Conservation (phyloP, 176 grass and related monocot genomes). For the Zea luxurians region DNA sequence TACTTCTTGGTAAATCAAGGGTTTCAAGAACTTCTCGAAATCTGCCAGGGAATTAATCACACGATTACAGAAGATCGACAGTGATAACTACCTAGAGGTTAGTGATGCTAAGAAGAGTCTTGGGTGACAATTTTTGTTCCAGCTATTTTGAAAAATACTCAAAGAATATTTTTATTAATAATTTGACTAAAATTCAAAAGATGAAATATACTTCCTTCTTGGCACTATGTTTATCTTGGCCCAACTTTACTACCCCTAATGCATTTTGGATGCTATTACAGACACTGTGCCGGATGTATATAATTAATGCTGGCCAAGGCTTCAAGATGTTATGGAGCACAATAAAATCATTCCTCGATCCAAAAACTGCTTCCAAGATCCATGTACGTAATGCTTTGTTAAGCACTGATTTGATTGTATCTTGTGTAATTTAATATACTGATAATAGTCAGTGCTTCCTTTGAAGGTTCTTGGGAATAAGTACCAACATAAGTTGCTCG, state of each 20-base stretch:
- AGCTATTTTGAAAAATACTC: too few species aligned
- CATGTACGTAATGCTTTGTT: constrained; percentile 56
- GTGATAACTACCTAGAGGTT: constrained; percentile 97
- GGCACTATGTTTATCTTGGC: constrained; percentile 37
- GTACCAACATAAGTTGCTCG: constrained; percentile 86
- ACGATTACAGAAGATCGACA: constrained; percentile 85
- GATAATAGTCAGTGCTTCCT: constrained; percentile 34
- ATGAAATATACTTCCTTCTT: constrained; percentile 5
- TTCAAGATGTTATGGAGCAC: constrained; percentile 94
- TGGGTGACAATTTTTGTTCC: constrained; percentile 12
- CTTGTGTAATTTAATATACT: constrained; percentile 5
- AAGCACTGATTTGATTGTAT: constrained; percentile 16
- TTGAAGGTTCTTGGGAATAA: constrained; percentile 90
- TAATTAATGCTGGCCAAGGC: constrained; percentile 90
- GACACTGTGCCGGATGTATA: constrained; percentile 80
- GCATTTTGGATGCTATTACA: constrained; percentile 46
- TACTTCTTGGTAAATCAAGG: constrained; percentile 55
- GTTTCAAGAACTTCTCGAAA: constrained; percentile 94
- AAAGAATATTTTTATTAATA: constrained; percentile 1
- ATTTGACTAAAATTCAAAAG: neutral
- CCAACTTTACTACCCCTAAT: constrained; percentile 23
- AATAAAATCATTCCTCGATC: constrained; percentile 98
- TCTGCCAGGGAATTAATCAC: constrained; percentile 87
- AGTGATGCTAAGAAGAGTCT: constrained; percentile 21
- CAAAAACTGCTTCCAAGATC: constrained; percentile 97